A percentile compares a stretch with the other conserved stretches of the same genome.
Evolutionary conservation across 1,139 yeast genomes (phyloP).

Genomic region (Yarrowia galli): DNA sequence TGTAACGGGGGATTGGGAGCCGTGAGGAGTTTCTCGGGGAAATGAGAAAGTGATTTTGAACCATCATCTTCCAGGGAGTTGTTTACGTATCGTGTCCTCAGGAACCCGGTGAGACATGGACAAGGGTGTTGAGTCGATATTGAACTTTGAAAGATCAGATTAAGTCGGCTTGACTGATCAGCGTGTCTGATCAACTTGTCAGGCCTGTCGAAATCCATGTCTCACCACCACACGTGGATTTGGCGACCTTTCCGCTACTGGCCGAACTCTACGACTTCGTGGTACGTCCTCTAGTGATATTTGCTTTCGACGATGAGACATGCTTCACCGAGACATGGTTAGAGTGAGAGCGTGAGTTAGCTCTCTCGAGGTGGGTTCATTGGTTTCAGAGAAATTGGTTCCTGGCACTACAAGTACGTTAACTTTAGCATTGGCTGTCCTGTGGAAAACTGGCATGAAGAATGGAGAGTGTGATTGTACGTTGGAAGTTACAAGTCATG

Average conservation of each 20-base stretch:
- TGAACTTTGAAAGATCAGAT: background rate
- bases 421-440: too few species aligned
- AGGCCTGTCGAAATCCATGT: background rate
- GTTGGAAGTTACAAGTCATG: background rate
- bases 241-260: conserved; percentile 5
- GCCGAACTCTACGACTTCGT: conserved; percentile 2
- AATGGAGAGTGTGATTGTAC: too few species aligned
- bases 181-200: background rate
- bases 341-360: background rate
- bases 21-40: background rate
- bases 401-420: background rate
- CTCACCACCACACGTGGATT: background rate
- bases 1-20: background rate
- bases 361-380: background rate
- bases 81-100: too few species aligned
- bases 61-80: too few species aligned
- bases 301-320: background rate
- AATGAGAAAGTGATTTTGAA: too few species aligned
- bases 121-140: background rate
- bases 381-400: conserved; percentile 9
- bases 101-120: background rate
- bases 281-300: background rate
- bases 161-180: background rate
- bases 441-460: too few species aligned
- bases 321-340: conserved; percentile 7